Evolutionary conservation across 2,329 filamentous ascomycete genomes (phyloP), one percentile per base, ranked within the genome.

Genomic region (Alternaria metachromatica): DNA sequence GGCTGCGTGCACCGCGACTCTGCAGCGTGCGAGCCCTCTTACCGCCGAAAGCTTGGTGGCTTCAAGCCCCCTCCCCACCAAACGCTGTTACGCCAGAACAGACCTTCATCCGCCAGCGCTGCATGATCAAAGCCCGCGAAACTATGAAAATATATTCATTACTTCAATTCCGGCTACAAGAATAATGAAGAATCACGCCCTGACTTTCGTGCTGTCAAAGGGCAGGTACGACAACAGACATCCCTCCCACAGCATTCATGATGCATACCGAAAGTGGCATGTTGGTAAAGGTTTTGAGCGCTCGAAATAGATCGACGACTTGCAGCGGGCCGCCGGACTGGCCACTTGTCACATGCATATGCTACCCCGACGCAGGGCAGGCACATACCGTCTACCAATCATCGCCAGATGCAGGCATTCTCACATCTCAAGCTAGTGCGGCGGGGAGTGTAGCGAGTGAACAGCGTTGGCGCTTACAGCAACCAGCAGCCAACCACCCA

Each of bases 381-480:
- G 72, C 71, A 75, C 74, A 75, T 62, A 23, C 49, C 62, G 21
- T 56, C 58, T 63, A 56, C 77, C 70, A 78, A 79, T 78, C 66
- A 73, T 43, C 43, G 64, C 63, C 41, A 30, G 21, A 54, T 60
- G 55, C 65, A 60, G 56, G 45, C 51, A 60, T 63, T 25, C 50
- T 53, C 65, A 65, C 64, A 69, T 67, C 63, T 65, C 60, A 23
- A 50, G 58, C 63, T 55, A 55, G 63, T 61, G 66, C 70, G 69
- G 70, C 70, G 70, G 64, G 66, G 60, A 46, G 62, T 72, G 69
- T 71, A 75, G 73, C 74, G 71, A 73, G 71, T 63, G 61, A 71
- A 49, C 63, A 71, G 66, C 65, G 63, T 72, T 73, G 76, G 78
- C 78, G 78, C 78, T 78, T 80, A 79, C 68, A 69, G 71, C 62